Evolutionary conservation across 768 basidiomycete species (phyloP).

Genomic region (Suillus tomentosus): DNA sequence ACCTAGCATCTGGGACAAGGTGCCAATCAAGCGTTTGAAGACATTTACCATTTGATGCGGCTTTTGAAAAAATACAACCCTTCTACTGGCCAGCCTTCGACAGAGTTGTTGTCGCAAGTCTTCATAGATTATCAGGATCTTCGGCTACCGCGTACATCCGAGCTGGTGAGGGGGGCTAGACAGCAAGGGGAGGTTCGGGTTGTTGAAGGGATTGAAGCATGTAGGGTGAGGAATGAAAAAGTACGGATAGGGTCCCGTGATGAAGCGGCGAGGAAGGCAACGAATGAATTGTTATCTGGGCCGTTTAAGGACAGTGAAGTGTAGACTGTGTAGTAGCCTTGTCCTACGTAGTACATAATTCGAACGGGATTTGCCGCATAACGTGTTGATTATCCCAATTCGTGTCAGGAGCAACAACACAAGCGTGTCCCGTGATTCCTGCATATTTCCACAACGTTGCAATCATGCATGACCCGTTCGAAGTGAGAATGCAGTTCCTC

Average conservation of each 20-base stretch:
- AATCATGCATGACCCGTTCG: constrained; percentile 12
- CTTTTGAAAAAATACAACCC: constrained; percentile 38
- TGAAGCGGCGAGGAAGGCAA: constrained; percentile 2
- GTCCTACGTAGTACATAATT: neutral
- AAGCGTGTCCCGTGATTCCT: neutral
- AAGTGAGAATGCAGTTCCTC: constrained; percentile 60
- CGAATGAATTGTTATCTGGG: constrained; percentile 5
- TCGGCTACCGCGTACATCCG: constrained; percentile 39
- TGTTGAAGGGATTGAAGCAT: constrained; percentile 33
- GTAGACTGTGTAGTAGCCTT: neutral
- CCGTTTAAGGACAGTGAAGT: constrained; percentile 15
- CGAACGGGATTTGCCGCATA: neutral
- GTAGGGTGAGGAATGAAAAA: constrained; percentile 31
- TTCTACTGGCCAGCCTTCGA: constrained; percentile 25
- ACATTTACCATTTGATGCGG: constrained; percentile 38
- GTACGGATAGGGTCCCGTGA: constrained; percentile 11
- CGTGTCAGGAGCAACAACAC: neutral
- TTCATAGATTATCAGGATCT: constrained; percentile 37
- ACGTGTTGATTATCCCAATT: neutral
- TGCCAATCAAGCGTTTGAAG: constrained; percentile 48
- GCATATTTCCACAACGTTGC: neutral
- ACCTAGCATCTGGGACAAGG: constrained; percentile 47
- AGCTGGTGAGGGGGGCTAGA: constrained; percentile 38
- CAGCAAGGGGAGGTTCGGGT: constrained; percentile 38
- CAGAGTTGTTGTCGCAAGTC: constrained; percentile 28